These are phyloP conservation scores for Chalciporus sphaerocephalus DNA, from an alignment of 768 basidiomycete species.

Conservation along the genomic window DNA sequence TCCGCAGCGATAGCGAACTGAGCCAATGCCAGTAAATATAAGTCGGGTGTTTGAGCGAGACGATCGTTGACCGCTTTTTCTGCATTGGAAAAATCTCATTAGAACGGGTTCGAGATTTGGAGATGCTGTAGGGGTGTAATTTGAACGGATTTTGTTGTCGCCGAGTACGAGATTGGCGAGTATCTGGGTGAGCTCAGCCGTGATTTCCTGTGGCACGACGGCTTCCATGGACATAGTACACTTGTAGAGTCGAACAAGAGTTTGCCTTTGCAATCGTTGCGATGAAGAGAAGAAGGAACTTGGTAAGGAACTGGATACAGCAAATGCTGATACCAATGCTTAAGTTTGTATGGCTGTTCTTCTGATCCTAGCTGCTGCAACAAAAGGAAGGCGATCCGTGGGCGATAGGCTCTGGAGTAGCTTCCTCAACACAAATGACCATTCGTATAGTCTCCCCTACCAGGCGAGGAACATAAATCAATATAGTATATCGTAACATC, in stretches of 20 bases:
- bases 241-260: background rate
- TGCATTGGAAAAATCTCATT: conserved; percentile 43
- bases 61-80: conserved; percentile 81
- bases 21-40: conserved; percentile 72
- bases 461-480: too few relatives aligned
- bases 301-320: background rate
- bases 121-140: conserved; percentile 34
- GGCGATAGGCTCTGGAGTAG: background rate
- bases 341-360: background rate
- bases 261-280: background rate
- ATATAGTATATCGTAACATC: too few relatives aligned
- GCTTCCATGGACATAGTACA: conserved; percentile 28
- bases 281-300: conserved; percentile 1
- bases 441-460: too few relatives aligned
- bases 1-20: conserved; percentile 76
- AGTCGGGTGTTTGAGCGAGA: conserved; percentile 70
- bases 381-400: background rate
- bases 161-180: conserved; percentile 80
- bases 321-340: background rate
- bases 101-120: background rate
- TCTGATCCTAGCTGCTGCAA: background rate
- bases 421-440: conserved; percentile 1
- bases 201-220: conserved; percentile 57
- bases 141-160: conserved; percentile 76
- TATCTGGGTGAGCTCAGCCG: conserved; percentile 74